phyloP scores from a whole-genome alignment of 495 filamentous ascomycete genomes.

The Podospora australis region DNA sequence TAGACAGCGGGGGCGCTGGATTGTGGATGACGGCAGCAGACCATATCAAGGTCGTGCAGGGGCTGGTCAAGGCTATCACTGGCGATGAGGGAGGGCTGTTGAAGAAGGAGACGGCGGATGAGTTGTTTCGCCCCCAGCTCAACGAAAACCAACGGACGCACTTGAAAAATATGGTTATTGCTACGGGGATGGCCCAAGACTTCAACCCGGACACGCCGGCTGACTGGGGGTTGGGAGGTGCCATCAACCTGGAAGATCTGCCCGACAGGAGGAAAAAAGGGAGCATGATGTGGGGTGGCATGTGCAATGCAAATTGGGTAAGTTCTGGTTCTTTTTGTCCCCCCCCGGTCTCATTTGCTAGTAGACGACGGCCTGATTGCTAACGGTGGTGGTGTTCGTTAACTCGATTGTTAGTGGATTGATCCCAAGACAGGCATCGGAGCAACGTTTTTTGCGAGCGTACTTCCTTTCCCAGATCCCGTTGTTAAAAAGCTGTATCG shows the following conservation, averaged over 20 bases:
- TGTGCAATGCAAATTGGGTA: slow-evolving; percentile 26
- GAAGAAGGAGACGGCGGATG: slow-evolving; percentile 30
- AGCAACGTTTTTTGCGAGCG: slow-evolving; percentile 20
- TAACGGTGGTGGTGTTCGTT: too few relatives aligned
- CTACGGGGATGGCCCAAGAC: slow-evolving; percentile 14
- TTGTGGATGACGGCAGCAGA: slow-evolving; percentile 40
- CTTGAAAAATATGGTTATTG: slow-evolving; percentile 3
- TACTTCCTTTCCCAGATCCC: slow-evolving; percentile 19
- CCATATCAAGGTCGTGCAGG: slow-evolving; percentile 46
- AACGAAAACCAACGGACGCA: slow-evolving; percentile 19
- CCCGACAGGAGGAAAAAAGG: slow-evolving; percentile 27
- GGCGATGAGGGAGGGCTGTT: slow-evolving; percentile 12
- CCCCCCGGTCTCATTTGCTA: background rate
- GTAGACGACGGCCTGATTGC: background rate
- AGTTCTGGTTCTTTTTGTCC: slow-evolving; percentile 5
- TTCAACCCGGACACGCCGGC: slow-evolving; percentile 12
- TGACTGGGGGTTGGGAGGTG: slow-evolving; percentile 20
- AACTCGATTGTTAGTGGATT: too few relatives aligned
- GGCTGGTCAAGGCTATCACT: slow-evolving; percentile 27
- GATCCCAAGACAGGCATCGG: slow-evolving; percentile 29
- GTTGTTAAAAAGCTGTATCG: slow-evolving; percentile 20
- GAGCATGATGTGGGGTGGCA: slow-evolving; percentile 31
- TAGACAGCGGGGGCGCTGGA: slow-evolving; percentile 47
- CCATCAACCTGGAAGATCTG: slow-evolving; percentile 26
- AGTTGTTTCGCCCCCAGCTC: slow-evolving; percentile 50